Evolutionary conservation across 768 basidiomycete species (phyloP).

Genomic region (Piloderma croceum): DNA sequence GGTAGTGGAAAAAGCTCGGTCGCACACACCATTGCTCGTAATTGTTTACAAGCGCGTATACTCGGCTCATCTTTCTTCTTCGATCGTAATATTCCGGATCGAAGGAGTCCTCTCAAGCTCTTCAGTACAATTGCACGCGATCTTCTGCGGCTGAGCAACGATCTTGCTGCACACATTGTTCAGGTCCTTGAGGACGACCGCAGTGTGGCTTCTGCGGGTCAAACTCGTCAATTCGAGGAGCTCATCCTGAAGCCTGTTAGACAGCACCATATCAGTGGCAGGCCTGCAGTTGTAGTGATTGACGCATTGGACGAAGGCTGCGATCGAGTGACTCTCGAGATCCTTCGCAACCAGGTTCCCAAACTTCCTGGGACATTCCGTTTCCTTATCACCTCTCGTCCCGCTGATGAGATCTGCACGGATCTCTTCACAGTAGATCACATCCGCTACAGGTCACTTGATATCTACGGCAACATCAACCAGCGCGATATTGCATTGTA

Average conservation of each 20-base stretch:
- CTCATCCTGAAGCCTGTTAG: constrained; percentile 9
- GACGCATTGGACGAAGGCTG: constrained; percentile 21
- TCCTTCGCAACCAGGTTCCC: constrained; percentile 13
- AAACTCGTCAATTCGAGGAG: constrained; percentile 13
- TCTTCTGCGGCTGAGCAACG: constrained; percentile 6
- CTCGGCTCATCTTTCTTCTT: constrained; percentile 28
- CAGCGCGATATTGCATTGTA: constrained; percentile 14
- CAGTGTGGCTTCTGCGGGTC: constrained; percentile 7
- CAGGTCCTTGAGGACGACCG: constrained; percentile 7
- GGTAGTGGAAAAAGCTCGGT: constrained; percentile 26
- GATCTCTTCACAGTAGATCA: constrained; percentile 4
- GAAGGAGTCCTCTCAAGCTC: constrained; percentile 5
- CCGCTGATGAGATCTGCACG: constrained; percentile 7
- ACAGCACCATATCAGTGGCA: not conserved
- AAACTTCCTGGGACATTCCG: constrained; percentile 14
- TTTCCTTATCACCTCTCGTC: constrained; percentile 17
- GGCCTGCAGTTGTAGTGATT: constrained; percentile 13
- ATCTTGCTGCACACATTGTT: constrained; percentile 9
- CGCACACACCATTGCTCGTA: constrained; percentile 23
- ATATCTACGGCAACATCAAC: constrained; percentile 11
- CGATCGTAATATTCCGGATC: constrained; percentile 8
- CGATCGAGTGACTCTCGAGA: constrained; percentile 8
- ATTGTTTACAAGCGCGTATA: constrained; percentile 20
- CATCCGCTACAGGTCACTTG: constrained; percentile 3
- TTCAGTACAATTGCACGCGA: constrained; percentile 18